Evolutionary conservation across 2,329 filamentous ascomycete genomes (phyloP).

Genomic region (Cephalotrichum gorgonifer): DNA sequence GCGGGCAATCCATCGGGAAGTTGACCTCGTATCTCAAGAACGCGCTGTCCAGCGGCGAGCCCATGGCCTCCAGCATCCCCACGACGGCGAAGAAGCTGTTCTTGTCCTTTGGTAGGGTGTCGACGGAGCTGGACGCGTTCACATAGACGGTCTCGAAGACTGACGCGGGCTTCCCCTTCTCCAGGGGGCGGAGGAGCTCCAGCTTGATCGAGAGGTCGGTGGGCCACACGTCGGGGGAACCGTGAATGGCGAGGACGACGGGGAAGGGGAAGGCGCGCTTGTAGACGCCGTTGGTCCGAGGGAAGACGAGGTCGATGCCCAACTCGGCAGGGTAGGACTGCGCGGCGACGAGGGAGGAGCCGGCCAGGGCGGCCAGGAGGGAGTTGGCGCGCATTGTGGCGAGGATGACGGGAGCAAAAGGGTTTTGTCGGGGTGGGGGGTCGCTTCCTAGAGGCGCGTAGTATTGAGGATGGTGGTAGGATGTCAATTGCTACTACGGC

Average conservation of each 20-base stretch:
- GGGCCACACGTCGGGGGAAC: background rate
- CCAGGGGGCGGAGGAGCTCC: background rate
- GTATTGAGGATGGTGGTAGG: too few relatives aligned
- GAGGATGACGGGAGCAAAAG: too few relatives aligned
- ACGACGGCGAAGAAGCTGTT: background rate
- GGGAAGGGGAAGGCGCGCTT: background rate
- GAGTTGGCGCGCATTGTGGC: too few relatives aligned
- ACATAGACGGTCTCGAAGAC: background rate
- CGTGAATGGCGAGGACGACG: constrained; percentile 1
- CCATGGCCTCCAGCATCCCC: background rate
- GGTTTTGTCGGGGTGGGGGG: too few relatives aligned
- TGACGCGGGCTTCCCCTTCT: background rate
- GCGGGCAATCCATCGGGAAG: background rate
- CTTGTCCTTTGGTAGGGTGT: background rate
- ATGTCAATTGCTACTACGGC: too few relatives aligned
- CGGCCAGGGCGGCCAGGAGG: background rate
- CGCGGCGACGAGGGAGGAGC: background rate
- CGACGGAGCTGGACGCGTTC: background rate
- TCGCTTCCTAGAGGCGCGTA: too few relatives aligned
- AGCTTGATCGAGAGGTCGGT: background rate
- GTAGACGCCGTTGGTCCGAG: background rate
- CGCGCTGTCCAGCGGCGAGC: background rate
- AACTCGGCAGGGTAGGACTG: background rate
- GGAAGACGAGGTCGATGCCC: background rate
- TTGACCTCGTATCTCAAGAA: background rate